A percentile compares a stretch with the other conserved stretches of the same genome.
Evolutionary conservation across 2,329 filamentous ascomycete species (phyloP).

Genomic region (Apiospora hydei): DNA sequence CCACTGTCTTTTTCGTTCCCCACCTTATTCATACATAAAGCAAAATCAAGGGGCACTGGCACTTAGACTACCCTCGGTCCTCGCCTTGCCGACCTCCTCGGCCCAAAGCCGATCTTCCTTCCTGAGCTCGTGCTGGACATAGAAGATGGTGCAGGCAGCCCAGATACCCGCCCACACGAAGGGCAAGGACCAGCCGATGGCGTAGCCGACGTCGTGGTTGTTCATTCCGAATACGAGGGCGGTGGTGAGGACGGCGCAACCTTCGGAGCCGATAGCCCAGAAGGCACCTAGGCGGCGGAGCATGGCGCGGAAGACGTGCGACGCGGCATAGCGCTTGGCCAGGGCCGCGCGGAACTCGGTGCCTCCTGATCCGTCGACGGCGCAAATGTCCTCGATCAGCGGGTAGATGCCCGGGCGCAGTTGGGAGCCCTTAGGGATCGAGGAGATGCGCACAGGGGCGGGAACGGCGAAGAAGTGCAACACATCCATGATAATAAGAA

Average conservation of each 20-base stretch:
- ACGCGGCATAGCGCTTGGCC: conserved; percentile 59
- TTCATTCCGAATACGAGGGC: conserved; percentile 25
- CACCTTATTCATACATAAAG: neutral
- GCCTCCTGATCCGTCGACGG: conserved; percentile 59
- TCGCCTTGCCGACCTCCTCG: conserved; percentile 30
- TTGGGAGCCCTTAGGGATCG: conserved; percentile 56
- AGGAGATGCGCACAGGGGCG: conserved; percentile 59
- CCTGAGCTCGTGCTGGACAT: conserved; percentile 37
- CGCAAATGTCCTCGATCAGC: conserved; percentile 60
- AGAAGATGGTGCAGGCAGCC: conserved; percentile 35
- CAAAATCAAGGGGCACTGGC: neutral
- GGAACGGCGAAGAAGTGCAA: conserved; percentile 52
- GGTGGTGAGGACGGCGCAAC: conserved; percentile 30
- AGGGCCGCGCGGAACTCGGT: conserved; percentile 59
- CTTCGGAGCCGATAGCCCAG: conserved; percentile 49
- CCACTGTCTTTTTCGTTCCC: neutral
- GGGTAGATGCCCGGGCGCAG: conserved; percentile 61
- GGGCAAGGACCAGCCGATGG: conserved; percentile 28
- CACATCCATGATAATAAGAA: conserved; percentile 57
- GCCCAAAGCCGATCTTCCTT: conserved; percentile 36
- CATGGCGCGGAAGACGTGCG: conserved; percentile 60
- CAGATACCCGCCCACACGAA: conserved; percentile 30
- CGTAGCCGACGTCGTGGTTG: conserved; percentile 25
- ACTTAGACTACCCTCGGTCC: neutral
- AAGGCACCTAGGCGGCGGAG: conserved; percentile 58